phyloP scores from a whole-genome alignment of 768 basidiomycete species.

The Collybia mongolica region DNA sequence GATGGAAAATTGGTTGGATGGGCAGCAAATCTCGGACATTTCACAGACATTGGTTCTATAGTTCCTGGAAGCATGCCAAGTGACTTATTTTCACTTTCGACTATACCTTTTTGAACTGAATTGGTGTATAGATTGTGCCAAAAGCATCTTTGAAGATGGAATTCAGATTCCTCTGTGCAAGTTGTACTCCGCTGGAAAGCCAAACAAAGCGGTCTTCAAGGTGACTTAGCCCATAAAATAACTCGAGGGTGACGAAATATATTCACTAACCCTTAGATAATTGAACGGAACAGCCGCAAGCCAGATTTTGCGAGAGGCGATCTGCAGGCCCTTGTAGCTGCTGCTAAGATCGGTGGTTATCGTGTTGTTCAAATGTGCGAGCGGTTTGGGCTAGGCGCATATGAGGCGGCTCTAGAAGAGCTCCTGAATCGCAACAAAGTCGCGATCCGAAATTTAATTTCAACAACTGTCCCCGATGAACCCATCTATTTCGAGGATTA shows the following conservation, averaged over 20 bases:
- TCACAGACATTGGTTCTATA: conserved; percentile 23
- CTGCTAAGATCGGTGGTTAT: conserved; percentile 21
- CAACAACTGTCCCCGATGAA: conserved; percentile 21
- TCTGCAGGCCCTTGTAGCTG: conserved; percentile 26
- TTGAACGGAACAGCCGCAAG: conserved; percentile 24
- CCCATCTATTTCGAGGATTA: conserved; percentile 22
- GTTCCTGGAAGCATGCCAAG: conserved; percentile 21
- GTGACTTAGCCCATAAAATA: conserved; percentile 1
- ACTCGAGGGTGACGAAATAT: too few relatives aligned
- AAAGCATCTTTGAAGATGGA: conserved; percentile 24
- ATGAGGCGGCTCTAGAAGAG: conserved; percentile 22
- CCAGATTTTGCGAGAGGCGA: conserved; percentile 25
- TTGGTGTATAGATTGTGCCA: conserved; percentile 10
- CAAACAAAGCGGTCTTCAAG: conserved; percentile 23
- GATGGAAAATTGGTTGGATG: conserved; percentile 25
- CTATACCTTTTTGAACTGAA: background rate
- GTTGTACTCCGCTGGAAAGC: conserved; percentile 20
- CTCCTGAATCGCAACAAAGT: conserved; percentile 23
- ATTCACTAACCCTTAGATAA: conserved; percentile 1
- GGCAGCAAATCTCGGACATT: conserved; percentile 27
- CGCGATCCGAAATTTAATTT: conserved; percentile 25
- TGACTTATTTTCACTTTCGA: background rate
- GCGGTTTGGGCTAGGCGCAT: conserved; percentile 22
- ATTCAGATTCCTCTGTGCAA: conserved; percentile 27
- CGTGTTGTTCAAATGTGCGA: conserved; percentile 22